A percentile compares a stretch with the other conserved stretches of the same genome.
phyloP scores from a whole-genome alignment of 768 basidiomycete genomes.

The Zangia roseola region DNA sequence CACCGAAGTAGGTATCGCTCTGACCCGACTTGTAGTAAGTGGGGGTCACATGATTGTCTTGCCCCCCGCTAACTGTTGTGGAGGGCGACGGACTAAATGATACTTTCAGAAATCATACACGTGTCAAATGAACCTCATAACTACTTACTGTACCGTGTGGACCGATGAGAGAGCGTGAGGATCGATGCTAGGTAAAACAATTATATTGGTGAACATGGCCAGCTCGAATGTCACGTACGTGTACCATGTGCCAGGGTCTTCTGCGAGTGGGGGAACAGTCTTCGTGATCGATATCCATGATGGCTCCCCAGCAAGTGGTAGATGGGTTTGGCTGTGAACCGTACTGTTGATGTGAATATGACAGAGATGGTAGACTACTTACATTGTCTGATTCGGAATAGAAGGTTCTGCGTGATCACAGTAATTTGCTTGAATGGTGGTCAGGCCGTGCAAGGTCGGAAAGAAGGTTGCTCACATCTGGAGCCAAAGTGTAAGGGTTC shows the following conservation, averaged over 20 bases:
- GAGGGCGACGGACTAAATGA: background rate
- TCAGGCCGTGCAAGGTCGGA: background rate
- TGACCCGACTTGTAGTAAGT: no score
- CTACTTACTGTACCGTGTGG: no score
- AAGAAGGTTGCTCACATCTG: background rate
- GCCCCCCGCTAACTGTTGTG: background rate
- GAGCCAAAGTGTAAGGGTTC: background rate
- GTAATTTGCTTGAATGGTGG: background rate
- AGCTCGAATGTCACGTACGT: no score
- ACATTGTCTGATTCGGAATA: background rate
- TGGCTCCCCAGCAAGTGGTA: no score
- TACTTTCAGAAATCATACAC: background rate
- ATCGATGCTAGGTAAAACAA: no score
- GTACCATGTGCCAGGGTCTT: no score
- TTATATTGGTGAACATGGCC: no score
- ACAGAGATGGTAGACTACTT: background rate
- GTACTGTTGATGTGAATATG: no score
- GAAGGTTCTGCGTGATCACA: background rate
- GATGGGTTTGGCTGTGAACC: no score
- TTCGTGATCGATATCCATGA: no score
- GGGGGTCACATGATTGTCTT: background rate
- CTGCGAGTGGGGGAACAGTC: no score
- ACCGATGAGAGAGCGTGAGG: no score
- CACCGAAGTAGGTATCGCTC: background rate
- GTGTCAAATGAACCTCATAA: background rate